Percentiles rank a stretch among this genome's conserved stretches.
Evolutionary conservation across 2,329 filamentous ascomycete genomes (phyloP).

Genomic region (Monosporascus sp.): DNA sequence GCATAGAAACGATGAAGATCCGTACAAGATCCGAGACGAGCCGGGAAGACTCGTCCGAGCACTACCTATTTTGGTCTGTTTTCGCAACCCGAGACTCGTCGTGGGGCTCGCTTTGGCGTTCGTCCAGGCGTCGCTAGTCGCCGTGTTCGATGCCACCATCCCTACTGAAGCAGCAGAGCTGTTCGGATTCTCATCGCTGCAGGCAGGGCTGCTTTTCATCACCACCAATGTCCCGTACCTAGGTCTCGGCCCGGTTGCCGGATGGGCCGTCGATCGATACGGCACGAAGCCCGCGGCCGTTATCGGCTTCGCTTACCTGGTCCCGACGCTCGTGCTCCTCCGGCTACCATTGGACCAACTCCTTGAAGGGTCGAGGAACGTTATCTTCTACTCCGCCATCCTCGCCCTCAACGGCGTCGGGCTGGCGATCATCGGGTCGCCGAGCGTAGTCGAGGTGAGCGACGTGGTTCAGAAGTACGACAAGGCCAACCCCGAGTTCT

Average conservation of each 20-base stretch:
- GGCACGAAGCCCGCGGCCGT: slow-evolving; percentile 28
- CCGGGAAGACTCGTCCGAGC: slow-evolving; percentile 32
- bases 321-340: slow-evolving; percentile 53
- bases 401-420: slow-evolving; percentile 42
- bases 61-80: slow-evolving; percentile 42
- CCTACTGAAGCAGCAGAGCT: slow-evolving; percentile 30
- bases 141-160: slow-evolving; percentile 32
- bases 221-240: slow-evolving; percentile 31
- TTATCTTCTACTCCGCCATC: slow-evolving; percentile 20
- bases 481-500: slow-evolving; percentile 47
- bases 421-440: slow-evolving; percentile 46
- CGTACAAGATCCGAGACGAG: slow-evolving; percentile 37
- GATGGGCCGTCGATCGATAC: slow-evolving; percentile 31
- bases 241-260: slow-evolving; percentile 26
- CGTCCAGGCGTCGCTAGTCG: slow-evolving; percentile 35
- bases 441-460: slow-evolving; percentile 52
- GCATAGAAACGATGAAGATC: slow-evolving; percentile 25
- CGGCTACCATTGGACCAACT: slow-evolving; percentile 46
- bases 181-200: slow-evolving; percentile 30
- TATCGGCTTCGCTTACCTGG: slow-evolving; percentile 46
- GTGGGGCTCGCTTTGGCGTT: slow-evolving; percentile 33
- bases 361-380: slow-evolving; percentile 11
- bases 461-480: slow-evolving; percentile 50
- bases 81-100: slow-evolving; percentile 33
- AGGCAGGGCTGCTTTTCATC: slow-evolving; percentile 31